Conservation (phyloP, 306 rosid species). For the Coriaria nepalensis region DNA sequence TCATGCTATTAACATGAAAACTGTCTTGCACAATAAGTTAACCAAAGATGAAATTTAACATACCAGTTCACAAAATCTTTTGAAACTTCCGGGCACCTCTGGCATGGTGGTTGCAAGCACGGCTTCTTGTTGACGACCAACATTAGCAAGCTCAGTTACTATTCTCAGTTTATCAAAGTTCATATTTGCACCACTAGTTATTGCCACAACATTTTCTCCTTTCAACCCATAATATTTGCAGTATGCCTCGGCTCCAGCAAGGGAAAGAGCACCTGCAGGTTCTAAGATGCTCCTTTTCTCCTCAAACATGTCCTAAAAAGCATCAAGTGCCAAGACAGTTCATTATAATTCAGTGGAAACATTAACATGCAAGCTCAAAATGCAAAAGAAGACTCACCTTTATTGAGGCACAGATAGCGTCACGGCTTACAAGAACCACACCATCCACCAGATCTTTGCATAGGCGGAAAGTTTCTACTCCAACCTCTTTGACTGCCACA, state of each 20-base stretch:
- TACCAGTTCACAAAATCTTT: conserved; percentile 68
- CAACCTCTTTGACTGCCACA: conserved; percentile 85
- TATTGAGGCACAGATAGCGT: conserved; percentile 77
- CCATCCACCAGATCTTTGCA: conserved; percentile 70
- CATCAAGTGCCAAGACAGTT: conserved; percentile 9
- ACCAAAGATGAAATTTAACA: background rate
- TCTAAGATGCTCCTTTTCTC: conserved; percentile 79
- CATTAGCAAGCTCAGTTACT: conserved; percentile 77
- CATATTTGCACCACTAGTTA: conserved; percentile 89
- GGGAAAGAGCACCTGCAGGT: conserved; percentile 94
- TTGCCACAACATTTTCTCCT: conserved; percentile 62
- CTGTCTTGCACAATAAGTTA: conserved; percentile 4
- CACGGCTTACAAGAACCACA: conserved; percentile 72
- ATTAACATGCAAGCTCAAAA: conserved; percentile 11
- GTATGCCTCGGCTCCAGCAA: conserved; percentile 93
- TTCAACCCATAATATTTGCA: conserved; percentile 67
- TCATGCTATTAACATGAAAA: no score
- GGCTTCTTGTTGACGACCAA: conserved; percentile 78
- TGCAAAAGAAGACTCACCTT: conserved; percentile 37
- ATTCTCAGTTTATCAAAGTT: conserved; percentile 69
- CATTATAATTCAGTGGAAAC: background rate
- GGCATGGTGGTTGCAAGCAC: conserved; percentile 46
- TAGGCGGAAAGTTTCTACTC: conserved; percentile 70
- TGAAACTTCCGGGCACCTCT: conserved; percentile 72
- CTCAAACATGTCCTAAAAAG: conserved; percentile 82